Base-by-base conservation (phyloP, 768 basidiomycete genomes). In the Exsudoporus frostii region DNA sequence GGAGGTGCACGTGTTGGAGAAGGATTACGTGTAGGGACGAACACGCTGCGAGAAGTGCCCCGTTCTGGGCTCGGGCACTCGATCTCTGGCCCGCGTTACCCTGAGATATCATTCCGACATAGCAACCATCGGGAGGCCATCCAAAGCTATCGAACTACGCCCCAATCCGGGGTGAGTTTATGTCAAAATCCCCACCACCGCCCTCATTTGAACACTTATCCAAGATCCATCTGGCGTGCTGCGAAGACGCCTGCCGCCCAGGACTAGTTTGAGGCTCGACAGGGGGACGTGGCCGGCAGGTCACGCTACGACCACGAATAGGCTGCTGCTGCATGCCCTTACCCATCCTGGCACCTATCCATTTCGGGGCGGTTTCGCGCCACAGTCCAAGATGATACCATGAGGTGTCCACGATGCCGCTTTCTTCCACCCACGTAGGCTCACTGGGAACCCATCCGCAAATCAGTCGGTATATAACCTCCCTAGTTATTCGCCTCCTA, bases 341-440 rank as follows among this genome's bases (percentile, higher is more conserved):
- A 24, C 50, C 64, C 65, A 61, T 60, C 53, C 54, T 50, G 58
- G 51, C 56, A 59, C 32, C 48, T 55, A 58, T 58, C 66, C 64
- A 58, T 64, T 71, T 66, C 53, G 58, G 67, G 68, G 51, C 55
- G 47, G 51, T 58, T 45, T 55, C 54, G 63, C 64, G 68, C 70
- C 69, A 71, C 65, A 63, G 53, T 56, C 36, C 64, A 53, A 54
- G 57, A 60, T 64, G 67, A 54, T 41, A 56, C 62, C 68, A 70
- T 70, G 68, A 55, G 68, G 68, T 53, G 51, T 37, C 70, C 68
- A 70, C 70, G 68, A 62, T 70, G 70, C 67, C 61, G 48, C 63
- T 58, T 63, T 65, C 69, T 57, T 71, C 67, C 45, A 51, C 43
- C 59, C 59, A 62, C 58, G 45, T 48, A 58, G 39, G 45, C 56